Evolutionary conservation across 371 early-diverging fungal genomes (phyloP), one percentile per base, ranked within the genome.

Genomic region (Mycotypha africana): DNA sequence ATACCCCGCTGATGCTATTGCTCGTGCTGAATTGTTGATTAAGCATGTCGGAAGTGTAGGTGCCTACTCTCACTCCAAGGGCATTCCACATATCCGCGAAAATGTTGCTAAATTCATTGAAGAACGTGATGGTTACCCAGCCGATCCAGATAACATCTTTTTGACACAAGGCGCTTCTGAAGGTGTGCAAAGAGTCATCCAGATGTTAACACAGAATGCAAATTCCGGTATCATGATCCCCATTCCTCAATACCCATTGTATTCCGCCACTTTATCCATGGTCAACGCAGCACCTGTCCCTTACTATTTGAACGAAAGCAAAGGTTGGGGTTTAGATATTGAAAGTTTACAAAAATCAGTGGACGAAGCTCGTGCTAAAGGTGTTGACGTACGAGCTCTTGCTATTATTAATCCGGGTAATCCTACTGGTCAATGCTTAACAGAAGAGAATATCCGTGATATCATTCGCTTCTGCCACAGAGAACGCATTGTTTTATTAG

Each of bases 371-470:
- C 81, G 88, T 38, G 53, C 53, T n/a, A 52, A 76, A 6, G 92
- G 89, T 21, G 56, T 82, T 14, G 92, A 98, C 41, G 93, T 95
- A 2, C 88, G 95, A 37, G 96, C 97, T 0, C 67, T 98, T 17
- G 92, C 88, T 45, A 91, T 98, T 41, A 97, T 98, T 67, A 98
- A 98, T 64, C 98, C 98, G 15, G 98, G 97, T 31, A 98, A 98
- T 77, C 98, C 98, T 4, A 95, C 97, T 8, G 98, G 98, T 40
- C 91, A 92, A 58, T 88, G 88, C 49, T 74, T 98, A 24, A 59
- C 74, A 3, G 80, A 79, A 50, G 78, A 79, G 25, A 91, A 91
- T 60, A 94, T 98, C 79, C 67, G 73, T 9, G 89, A 90, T 44
- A 86, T 97, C 38, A 79, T 97, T 37, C 61, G 73, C n/a, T 92